phyloP scores from a whole-genome alignment of 164 flowering plant species.

The Kalanchoe fedtschenkoi region DNA sequence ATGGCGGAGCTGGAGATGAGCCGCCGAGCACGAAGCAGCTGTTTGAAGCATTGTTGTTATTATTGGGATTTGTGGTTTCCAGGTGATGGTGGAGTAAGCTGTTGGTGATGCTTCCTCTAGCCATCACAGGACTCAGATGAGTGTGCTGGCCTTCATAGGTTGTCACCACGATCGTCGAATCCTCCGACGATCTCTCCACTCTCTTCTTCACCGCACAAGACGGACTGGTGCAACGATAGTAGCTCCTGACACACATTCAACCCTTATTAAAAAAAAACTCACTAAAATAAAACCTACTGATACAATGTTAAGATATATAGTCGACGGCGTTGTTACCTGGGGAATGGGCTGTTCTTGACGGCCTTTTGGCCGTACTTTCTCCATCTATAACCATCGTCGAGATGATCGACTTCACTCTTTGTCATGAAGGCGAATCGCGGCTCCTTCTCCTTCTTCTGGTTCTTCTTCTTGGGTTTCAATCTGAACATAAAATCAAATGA shows the following conservation, averaged over 20 bases:
- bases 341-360: conserved; percentile 88
- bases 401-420: conserved; percentile 77
- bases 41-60: background rate
- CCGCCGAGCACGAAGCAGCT: background rate
- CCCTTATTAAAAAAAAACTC: background rate
- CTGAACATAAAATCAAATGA: conserved; percentile 15
- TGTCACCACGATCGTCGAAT: conserved; percentile 63
- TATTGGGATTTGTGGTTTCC: background rate
- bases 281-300: background rate
- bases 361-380: conserved; percentile 94
- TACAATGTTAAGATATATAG: background rate
- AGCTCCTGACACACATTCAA: conserved; percentile 47
- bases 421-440: conserved; percentile 93
- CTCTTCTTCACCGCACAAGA: conserved; percentile 86
- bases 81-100: background rate
- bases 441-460: conserved; percentile 56
- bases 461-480: conserved; percentile 72
- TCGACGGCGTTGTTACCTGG: conserved; percentile 40
- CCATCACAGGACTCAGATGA: conserved; percentile 50
- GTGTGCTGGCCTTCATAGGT: conserved; percentile 91
- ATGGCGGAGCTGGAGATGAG: conserved; percentile 3
- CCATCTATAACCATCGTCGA: conserved; percentile 91
- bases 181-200: conserved; percentile 72
- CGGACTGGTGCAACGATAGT: conserved; percentile 78
- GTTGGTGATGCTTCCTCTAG: conserved; percentile 39